Percentiles rank a stretch among this genome's conserved stretches.
phyloP scores from a whole-genome alignment of 2,329 filamentous ascomycete genomes.

The Cercospora zeina region DNA sequence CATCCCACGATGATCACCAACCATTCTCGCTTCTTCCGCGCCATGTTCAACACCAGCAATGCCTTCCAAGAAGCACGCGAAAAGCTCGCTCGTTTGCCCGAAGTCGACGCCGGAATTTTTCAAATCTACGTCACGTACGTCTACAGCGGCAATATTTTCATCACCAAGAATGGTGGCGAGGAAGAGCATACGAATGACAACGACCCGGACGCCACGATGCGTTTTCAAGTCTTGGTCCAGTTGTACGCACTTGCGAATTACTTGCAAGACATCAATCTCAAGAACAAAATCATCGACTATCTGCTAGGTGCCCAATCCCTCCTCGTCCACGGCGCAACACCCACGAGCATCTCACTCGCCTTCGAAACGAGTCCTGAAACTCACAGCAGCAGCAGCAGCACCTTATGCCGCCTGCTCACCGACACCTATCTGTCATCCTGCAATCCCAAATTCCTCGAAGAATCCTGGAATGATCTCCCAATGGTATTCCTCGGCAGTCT shows the following conservation, averaged over 20 bases:
- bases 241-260: slow-evolving; percentile 21
- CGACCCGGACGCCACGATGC: not conserved
- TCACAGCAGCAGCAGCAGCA: not conserved
- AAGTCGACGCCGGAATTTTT: slow-evolving; percentile 4
- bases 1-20: slow-evolving; percentile 17
- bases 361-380: not conserved
- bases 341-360: not conserved
- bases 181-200: slow-evolving; percentile 3
- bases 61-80: not conserved
- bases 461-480: slow-evolving; percentile 2
- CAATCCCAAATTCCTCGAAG: slow-evolving; percentile 4
- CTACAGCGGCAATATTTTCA: slow-evolving; percentile 10
- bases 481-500: not conserved
- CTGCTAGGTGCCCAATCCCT: slow-evolving; percentile 1
- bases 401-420: slow-evolving; percentile 14
- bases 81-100: slow-evolving; percentile 8
- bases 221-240: slow-evolving; percentile 2
- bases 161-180: not conserved
- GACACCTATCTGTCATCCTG: slow-evolving; percentile 4
- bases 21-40: slow-evolving; percentile 19
- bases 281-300: slow-evolving; percentile 19
- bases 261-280: slow-evolving; percentile 14
- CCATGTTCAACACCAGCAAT: not conserved
- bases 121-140: slow-evolving; percentile 14
- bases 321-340: not conserved